Evolutionary conservation across 1,139 yeast species (phyloP).

Genomic region (Kodamaea anthophila): DNA sequence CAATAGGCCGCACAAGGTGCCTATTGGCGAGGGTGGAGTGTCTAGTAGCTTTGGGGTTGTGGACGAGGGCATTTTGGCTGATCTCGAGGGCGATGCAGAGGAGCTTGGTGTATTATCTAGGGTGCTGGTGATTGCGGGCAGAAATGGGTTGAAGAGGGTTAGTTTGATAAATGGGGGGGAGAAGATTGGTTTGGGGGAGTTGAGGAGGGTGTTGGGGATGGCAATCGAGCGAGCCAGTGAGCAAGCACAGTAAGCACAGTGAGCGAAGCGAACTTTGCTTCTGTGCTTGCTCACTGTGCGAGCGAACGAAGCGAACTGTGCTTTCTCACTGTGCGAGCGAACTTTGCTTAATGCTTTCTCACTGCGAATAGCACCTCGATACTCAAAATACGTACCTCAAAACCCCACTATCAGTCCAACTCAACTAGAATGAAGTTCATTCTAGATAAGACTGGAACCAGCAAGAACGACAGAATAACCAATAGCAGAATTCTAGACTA

Average conservation of each 20-base stretch:
- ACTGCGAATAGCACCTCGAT: too few relatives aligned
- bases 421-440: background rate
- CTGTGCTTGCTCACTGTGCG: background rate
- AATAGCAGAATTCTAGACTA: too few relatives aligned
- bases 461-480: too few relatives aligned
- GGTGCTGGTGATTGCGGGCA: conserved; percentile 30
- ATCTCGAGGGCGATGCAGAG: conserved; percentile 77
- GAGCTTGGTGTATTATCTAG: conserved; percentile 45
- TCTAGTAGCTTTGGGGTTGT: conserved; percentile 64
- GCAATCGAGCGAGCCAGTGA: too few relatives aligned
- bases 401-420: too few relatives aligned
- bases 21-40: conserved; percentile 6
- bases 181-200: conserved; percentile 30
- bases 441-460: too few relatives aligned
- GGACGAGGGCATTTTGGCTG: conserved; percentile 49
- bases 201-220: conserved; percentile 40
- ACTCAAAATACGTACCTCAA: too few relatives aligned
- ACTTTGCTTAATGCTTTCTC: too few relatives aligned
- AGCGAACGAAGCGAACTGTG: background rate
- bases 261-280: background rate
- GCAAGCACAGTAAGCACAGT: conserved; percentile 13
- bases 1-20: conserved; percentile 23
- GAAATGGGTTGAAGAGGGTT: conserved; percentile 13
- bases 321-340: too few relatives aligned
- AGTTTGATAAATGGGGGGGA: conserved; percentile 14